phyloP scores from a whole-genome alignment of 2,329 filamentous ascomycete species.

The Emergomyces orientalis region DNA sequence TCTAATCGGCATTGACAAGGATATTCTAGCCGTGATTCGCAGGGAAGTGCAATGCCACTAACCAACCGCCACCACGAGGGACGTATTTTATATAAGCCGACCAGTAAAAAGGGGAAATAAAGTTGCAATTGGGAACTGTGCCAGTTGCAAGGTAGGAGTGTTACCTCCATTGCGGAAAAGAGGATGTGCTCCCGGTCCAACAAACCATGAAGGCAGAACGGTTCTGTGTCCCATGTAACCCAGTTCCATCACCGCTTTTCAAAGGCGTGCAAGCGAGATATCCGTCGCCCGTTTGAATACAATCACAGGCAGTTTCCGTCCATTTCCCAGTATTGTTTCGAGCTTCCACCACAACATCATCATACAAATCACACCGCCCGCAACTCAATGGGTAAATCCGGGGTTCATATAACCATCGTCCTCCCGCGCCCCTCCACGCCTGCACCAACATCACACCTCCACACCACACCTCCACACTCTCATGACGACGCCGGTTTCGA shows the following conservation, averaged over 20 bases:
- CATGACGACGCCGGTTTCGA: constrained; percentile 22
- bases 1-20: background rate
- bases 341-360: background rate
- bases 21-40: background rate
- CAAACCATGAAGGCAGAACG: background rate
- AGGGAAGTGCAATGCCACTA: background rate
- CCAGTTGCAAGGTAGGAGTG: background rate
- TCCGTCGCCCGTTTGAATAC: background rate
- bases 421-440: background rate
- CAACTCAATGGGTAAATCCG: no score
- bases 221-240: background rate
- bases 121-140: background rate
- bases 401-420: background rate
- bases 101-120: background rate
- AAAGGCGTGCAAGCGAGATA: background rate
- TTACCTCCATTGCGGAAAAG: background rate
- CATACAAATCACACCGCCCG: no score
- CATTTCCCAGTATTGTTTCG: background rate
- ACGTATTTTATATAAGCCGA: background rate
- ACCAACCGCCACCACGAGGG: background rate
- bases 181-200: background rate
- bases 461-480: background rate
- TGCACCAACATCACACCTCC: background rate
- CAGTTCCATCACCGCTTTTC: background rate
- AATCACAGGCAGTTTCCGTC: background rate